Evolutionary conservation across 1,284 basidiomycete genomes (phyloP).

Genomic region (Volvariella surrecta): DNA sequence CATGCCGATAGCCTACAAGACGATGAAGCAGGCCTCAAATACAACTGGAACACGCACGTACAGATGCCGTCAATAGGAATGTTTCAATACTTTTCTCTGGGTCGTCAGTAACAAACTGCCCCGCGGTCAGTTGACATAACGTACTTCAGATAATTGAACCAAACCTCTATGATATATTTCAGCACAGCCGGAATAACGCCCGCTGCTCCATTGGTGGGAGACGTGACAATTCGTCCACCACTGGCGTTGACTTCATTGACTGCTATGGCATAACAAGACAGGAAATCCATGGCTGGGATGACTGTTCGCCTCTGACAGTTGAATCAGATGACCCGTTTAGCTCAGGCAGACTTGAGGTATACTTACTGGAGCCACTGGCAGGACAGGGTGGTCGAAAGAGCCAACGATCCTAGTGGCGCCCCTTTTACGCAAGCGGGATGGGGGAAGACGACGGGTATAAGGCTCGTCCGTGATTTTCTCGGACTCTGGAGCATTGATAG

Average conservation of each 20-base stretch:
- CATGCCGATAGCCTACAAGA: slow-evolving; percentile 80
- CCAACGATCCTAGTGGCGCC: slow-evolving; percentile 59
- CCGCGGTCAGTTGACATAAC: neutral
- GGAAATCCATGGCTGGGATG: slow-evolving; percentile 91
- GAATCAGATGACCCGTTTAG: slow-evolving; percentile 3
- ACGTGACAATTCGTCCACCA: slow-evolving; percentile 91
- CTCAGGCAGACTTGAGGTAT: slow-evolving; percentile 4
- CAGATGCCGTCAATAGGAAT: slow-evolving; percentile 46
- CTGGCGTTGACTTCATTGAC: slow-evolving; percentile 90
- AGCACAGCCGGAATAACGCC: slow-evolving; percentile 90
- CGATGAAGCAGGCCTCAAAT: slow-evolving; percentile 4
- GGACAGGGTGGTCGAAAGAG: slow-evolving; percentile 73
- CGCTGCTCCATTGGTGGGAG: slow-evolving; percentile 83
- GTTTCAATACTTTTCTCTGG: slow-evolving; percentile 82
- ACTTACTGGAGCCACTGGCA: slow-evolving; percentile 75
- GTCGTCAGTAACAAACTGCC: slow-evolving; percentile 81
- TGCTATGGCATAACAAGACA: slow-evolving; percentile 89
- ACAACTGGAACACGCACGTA: slow-evolving; percentile 23
- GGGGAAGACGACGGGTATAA: slow-evolving; percentile 6
- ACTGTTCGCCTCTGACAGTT: slow-evolving; percentile 60
- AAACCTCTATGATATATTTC: slow-evolving; percentile 80
- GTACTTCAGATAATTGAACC: neutral
- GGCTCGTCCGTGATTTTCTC: neutral
- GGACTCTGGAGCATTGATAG: slow-evolving; percentile 25
- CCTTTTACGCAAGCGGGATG: slow-evolving; percentile 5